phyloP scores from a whole-genome alignment of 2,329 filamentous ascomycete genomes.

The Phaeoacremonium minimum region DNA sequence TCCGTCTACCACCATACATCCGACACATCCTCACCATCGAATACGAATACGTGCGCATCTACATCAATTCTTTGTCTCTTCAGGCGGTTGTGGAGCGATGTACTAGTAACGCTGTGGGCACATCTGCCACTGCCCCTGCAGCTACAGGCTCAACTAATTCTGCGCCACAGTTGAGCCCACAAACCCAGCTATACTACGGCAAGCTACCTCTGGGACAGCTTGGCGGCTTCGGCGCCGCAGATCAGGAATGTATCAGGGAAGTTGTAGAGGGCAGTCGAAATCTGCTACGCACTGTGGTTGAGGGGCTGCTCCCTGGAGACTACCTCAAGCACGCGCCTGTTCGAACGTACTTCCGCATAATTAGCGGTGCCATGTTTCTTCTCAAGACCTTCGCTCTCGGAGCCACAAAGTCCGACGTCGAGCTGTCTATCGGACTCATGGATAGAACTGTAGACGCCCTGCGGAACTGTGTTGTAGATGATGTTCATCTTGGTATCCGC shows the following conservation, averaged over 20 bases:
- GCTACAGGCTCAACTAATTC: constrained; percentile 22
- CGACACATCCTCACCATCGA: constrained; percentile 84
- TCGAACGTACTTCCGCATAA: constrained; percentile 81
- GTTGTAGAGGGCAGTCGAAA: constrained; percentile 76
- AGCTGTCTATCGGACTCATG: constrained; percentile 70
- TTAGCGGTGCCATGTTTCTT: constrained; percentile 79
- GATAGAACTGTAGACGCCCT: constrained; percentile 71
- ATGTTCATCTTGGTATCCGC: constrained; percentile 78
- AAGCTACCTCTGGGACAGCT: constrained; percentile 60
- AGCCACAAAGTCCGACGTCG: constrained; percentile 73
- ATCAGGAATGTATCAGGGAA: constrained; percentile 70
- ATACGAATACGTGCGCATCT: constrained; percentile 91
- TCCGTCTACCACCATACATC: constrained; percentile 62
- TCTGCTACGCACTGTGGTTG: constrained; percentile 71
- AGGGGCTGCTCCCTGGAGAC: constrained; percentile 68
- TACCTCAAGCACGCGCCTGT: constrained; percentile 82
- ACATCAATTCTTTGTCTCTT: constrained; percentile 88
- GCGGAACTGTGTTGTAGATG: constrained; percentile 75
- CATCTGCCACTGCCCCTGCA: constrained; percentile 23
- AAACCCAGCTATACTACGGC: constrained; percentile 61
- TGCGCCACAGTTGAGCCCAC: constrained; percentile 48
- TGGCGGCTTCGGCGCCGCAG: constrained; percentile 59
- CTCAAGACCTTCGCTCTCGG: constrained; percentile 81
- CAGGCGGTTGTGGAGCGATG: constrained; percentile 94
- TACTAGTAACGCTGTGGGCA: constrained; percentile 64